Conservation (phyloP, 108 stramenopile genomes). For the Skeletonema potamos region DNA sequence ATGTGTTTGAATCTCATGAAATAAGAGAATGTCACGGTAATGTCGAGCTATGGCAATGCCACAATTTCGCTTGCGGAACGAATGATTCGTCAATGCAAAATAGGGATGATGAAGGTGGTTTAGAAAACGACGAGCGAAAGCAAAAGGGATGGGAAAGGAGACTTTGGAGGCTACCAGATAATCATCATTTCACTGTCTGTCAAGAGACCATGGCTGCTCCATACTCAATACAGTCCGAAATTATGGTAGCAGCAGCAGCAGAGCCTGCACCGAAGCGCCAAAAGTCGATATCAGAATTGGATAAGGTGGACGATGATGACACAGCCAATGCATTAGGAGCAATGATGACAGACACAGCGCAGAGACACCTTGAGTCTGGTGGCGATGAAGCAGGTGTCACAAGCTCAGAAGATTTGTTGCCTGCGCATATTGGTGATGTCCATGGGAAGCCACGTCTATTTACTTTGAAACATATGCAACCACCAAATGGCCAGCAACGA, state of each 20-base stretch:
- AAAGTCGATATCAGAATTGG: not conserved
- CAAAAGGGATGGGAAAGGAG: conserved; percentile 17
- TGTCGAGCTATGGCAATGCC: conserved; percentile 44
- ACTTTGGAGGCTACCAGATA: conserved; percentile 26
- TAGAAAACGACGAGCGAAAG: not conserved
- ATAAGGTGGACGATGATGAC: conserved; percentile 1
- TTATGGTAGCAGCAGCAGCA: not conserved
- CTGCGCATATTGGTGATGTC: conserved; percentile 36
- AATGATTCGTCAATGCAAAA: conserved; percentile 1
- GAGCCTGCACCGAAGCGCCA: conserved; percentile 8
- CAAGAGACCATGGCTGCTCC: conserved; percentile 22
- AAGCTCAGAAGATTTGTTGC: not conserved
- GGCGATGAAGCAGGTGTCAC: not conserved
- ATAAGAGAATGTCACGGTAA: conserved; percentile 49
- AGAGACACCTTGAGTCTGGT: not conserved
- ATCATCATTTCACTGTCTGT: conserved; percentile 22
- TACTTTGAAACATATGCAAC: conserved; percentile 17
- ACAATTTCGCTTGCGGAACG: conserved; percentile 18
- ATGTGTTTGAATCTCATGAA: conserved; percentile 45
- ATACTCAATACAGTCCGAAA: not conserved
- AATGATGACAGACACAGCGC: conserved; percentile 1
- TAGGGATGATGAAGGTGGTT: not conserved
- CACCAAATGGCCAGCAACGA: conserved; percentile 4
- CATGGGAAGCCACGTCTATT: conserved; percentile 18
- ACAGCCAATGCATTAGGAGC: conserved; percentile 2